Percentiles rank a stretch among this genome's conserved stretches.
Evolutionary conservation across 2,329 filamentous ascomycete species (phyloP).

Genomic region (Chrysoporthe deuterocubensis): DNA sequence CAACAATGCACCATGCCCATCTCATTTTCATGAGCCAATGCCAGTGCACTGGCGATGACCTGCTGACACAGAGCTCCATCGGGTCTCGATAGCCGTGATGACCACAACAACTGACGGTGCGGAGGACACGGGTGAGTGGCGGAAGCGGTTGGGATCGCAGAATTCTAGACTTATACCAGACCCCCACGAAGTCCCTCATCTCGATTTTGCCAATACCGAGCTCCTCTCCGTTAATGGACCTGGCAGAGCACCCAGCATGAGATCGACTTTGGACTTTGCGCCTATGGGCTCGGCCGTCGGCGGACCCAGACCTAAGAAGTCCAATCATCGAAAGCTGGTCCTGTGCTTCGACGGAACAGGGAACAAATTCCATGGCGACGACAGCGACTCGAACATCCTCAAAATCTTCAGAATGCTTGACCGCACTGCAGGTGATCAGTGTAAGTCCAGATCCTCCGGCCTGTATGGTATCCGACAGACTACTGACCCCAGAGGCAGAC

Average conservation of each 20-base stretch:
- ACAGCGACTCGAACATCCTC: conserved; percentile 67
- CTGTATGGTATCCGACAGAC: not conserved
- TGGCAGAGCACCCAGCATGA: conserved; percentile 7
- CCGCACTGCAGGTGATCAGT: conserved; percentile 64
- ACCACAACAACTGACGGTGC: not conserved
- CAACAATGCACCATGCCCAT: not conserved
- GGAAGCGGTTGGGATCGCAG: not conserved
- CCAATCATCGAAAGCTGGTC: conserved; percentile 52
- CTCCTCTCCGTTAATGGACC: conserved; percentile 6
- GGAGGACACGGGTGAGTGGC: not conserved
- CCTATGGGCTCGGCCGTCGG: conserved; percentile 1
- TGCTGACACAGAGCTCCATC: not conserved
- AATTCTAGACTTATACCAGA: conserved; percentile 10
- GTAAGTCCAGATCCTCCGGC: conserved; percentile 38
- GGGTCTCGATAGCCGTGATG: conserved; percentile 1
- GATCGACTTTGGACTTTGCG: conserved; percentile 9
- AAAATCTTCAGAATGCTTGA: conserved; percentile 75
- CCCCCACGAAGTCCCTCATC: not conserved
- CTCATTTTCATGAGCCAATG: not conserved
- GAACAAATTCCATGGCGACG: conserved; percentile 66
- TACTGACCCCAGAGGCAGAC: conserved; percentile 36
- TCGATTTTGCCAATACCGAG: not conserved
- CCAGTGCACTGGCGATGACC: not conserved
- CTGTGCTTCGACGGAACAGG: conserved; percentile 68
- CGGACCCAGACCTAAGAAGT: conserved; percentile 1